phyloP scores from a whole-genome alignment of 2,329 filamentous ascomycete genomes.

The Chaetomium sp. region DNA sequence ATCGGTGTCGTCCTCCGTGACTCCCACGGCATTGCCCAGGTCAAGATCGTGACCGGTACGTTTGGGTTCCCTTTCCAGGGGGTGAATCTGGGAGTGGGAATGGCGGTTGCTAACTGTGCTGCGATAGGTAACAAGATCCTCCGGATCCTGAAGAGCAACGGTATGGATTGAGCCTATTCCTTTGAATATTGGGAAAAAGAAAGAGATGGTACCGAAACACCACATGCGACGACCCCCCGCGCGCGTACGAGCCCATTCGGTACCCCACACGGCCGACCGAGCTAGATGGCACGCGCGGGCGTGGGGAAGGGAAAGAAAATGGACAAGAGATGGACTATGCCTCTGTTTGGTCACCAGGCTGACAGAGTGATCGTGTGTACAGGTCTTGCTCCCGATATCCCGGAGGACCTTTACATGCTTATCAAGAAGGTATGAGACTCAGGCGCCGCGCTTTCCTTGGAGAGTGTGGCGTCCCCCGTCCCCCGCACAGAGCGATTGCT shows the following conservation, averaged over 20 bases:
- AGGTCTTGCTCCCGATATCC: slow-evolving; percentile 98
- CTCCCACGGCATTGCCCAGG: slow-evolving; percentile 96
- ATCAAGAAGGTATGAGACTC: slow-evolving; percentile 88
- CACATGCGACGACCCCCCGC: slow-evolving; percentile 18
- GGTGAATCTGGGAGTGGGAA: background rate
- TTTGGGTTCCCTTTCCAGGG: slow-evolving; percentile 30
- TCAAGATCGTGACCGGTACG: slow-evolving; percentile 95
- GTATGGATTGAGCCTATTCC: slow-evolving; percentile 66
- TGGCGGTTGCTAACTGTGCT: slow-evolving; percentile 43
- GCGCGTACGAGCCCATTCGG: background rate
- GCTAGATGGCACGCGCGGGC: slow-evolving; percentile 8
- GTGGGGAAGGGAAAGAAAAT: background rate
- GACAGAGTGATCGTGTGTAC: slow-evolving; percentile 84
- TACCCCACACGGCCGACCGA: background rate
- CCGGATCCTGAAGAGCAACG: slow-evolving; percentile 94
- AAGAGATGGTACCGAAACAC: slow-evolving; percentile 33
- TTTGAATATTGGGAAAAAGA: slow-evolving; percentile 22
- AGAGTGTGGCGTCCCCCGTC: background rate
- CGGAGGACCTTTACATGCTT: slow-evolving; percentile 98
- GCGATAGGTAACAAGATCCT: slow-evolving; percentile 97
- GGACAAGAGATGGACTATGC: slow-evolving; percentile 49
- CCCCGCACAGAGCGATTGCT: background rate
- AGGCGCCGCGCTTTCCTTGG: background rate
- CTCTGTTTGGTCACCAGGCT: slow-evolving; percentile 86
- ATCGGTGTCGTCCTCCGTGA: slow-evolving; percentile 99